Percentiles rank a stretch among this genome's conserved stretches.
These are phyloP conservation scores for Diplogelasinospora grovesii DNA, from an alignment of 495 filamentous ascomycete genomes.

Conservation along the genomic window DNA sequence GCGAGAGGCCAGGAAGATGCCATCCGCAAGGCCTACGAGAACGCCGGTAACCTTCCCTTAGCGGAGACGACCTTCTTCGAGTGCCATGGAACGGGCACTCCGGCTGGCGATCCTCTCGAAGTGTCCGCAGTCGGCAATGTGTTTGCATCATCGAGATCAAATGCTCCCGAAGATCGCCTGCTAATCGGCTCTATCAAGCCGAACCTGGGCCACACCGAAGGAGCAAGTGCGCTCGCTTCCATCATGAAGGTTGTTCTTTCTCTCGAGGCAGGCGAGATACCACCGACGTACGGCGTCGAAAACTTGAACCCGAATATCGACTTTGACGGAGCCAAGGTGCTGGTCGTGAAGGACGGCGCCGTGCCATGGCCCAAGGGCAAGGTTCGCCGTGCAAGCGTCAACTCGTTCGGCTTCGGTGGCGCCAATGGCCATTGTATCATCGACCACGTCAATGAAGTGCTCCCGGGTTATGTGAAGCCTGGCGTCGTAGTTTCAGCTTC, in stretches of 20 bases:
- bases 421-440: conserved; percentile 48
- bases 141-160: conserved; percentile 35
- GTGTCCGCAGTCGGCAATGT: conserved; percentile 19
- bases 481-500: too few species aligned
- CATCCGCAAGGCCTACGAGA: conserved; percentile 38
- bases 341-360: not conserved
- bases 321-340: conserved; percentile 5
- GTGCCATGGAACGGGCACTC: conserved; percentile 43
- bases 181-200: conserved; percentile 49
- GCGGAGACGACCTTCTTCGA: conserved; percentile 39
- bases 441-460: too few species aligned
- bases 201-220: conserved; percentile 51
- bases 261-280: conserved; percentile 44
- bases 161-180: too few species aligned
- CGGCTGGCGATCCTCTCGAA: conserved; percentile 43
- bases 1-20: conserved; percentile 41
- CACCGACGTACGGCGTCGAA: conserved; percentile 25
- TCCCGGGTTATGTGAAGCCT: too few species aligned
- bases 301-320: conserved; percentile 17
- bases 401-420: conserved; percentile 51
- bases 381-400: conserved; percentile 37
- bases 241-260: conserved; percentile 46
- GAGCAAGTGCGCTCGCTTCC: conserved; percentile 42
- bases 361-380: conserved; percentile 7
- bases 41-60: conserved; percentile 12